Base-by-base conservation (phyloP, 2,329 filamentous ascomycete species). In the Neurospora sp. region DNA sequence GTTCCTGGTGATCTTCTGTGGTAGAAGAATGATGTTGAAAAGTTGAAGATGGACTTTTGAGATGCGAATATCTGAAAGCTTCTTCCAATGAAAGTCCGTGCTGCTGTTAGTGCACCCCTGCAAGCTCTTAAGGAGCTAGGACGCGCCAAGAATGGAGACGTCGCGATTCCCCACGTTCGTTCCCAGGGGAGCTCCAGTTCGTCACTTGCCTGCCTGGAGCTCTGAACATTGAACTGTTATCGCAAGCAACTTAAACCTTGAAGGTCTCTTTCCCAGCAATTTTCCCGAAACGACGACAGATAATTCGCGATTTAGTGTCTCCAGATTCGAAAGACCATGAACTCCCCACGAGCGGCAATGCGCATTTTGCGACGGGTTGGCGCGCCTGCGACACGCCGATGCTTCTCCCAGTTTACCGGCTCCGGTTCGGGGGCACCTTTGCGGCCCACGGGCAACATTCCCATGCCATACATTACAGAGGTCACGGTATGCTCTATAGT, bases 381-480 rank as follows among this genome's bases (percentile, higher is more conserved):
- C 62, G 71, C 74, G 58, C 76, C 52, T 3, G 28, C 76, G 23
- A 77, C 80, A 74, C 76, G 76, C 69, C 81, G 84, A 68, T 74
- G 77, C 38, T 84, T 87, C 74, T 82, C 82, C 7, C 77, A 79
- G 33, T 82, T 83, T 72, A 79, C 81, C 7, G 78, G 78, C 69
- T 76, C 76, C 38, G 73, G 77, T 8, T 72, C 75, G 11, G 73
- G 52, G 28, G 23, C 23, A 62, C 52, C 52, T 62, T 62, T 75
- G 17, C 69, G 75, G 9, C 77, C 78, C 11, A 69, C 75, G 15
- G 76, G 76, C 68, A 80, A 82, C 72, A 84, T 89, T 70, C 86
- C 87, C 17, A 83, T 89, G 79, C 87, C 87, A 0, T 88, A 87
- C 75, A 88, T 89, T 76, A 85, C 84, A 69, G 84, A 85, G 77